Base-by-base conservation (phyloP, 768 basidiomycete genomes). In the Dioszegia hungarica region DNA sequence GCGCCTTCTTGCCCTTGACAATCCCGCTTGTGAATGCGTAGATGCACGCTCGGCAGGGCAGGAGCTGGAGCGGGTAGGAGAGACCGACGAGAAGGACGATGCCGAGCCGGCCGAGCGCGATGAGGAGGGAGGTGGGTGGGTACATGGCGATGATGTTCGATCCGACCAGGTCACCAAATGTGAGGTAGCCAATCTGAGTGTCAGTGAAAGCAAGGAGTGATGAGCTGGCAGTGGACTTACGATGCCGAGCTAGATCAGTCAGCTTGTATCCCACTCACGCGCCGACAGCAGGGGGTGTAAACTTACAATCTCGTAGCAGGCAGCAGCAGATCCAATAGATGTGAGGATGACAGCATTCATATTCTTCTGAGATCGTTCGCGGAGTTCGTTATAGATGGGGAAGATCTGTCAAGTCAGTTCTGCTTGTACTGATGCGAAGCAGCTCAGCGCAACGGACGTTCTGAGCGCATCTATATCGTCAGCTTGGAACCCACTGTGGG, bases 11-110 rank as follows among this genome's bases (percentile, higher is more conserved):
- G 6, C 49, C 31, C 29, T 62, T 62, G 38, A 59, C 31, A 20
- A 69, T 51, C 5, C 68, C 68, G 3, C 61, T 48, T 4, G 73
- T 73, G 19, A 76, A 50, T 20, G 59, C 91, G 78, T 93, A 89
- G 40, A 98, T 78, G 66, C 88, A 91, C 68, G 87, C 89, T 53
- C 95, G 82, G 72, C 91, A 94, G 0, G 95, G 95, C 53, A 91
- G 87, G 4, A 94, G 86, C 77, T 98, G 95, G 49, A 99, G 74
- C 0, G 95, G 93, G 75, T 99, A 94, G 17, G 89, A 91, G 69
- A 94, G 90, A 54, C 90, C 78, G 55, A 98, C 92, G 25, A 94
- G 82, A 43, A 89, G 78, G 36, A 90, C 87, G 73, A 99, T 95
- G 11, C 93, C 95, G 10, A 94, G 78, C 68, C 95, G 90, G 9